These are phyloP conservation scores for Kuraishia cidri DNA, from an alignment of 805 yeast species.

Conservation along the genomic window DNA sequence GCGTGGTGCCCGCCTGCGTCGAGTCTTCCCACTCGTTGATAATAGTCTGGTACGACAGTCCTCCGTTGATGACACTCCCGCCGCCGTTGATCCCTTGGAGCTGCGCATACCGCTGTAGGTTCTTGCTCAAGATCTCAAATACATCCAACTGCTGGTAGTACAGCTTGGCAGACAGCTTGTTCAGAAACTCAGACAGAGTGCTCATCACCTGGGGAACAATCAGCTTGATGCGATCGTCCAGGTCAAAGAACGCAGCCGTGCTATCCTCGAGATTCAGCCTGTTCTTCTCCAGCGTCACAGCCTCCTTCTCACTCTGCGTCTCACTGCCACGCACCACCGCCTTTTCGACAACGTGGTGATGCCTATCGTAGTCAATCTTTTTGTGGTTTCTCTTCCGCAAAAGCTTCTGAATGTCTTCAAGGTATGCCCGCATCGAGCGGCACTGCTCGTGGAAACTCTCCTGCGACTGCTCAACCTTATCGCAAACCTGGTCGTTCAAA, in stretches of 20 bases:
- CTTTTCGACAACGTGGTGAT: constrained; percentile 27
- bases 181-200: constrained; percentile 39
- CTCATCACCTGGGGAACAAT: constrained; percentile 36
- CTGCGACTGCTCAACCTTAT: constrained; percentile 11
- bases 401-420: constrained; percentile 27
- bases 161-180: constrained; percentile 26
- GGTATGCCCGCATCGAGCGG: constrained; percentile 26
- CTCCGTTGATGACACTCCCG: too few relatives aligned
- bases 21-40: constrained; percentile 28
- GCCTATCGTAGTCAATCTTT: constrained; percentile 29
- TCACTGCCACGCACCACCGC: constrained; percentile 16
- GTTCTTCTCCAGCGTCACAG: constrained; percentile 19
- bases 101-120: constrained; percentile 16
- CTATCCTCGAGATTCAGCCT: constrained; percentile 22
- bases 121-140: constrained; percentile 19
- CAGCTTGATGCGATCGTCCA: constrained; percentile 29
- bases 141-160: constrained; percentile 28
- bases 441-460: constrained; percentile 23
- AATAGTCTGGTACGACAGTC: constrained; percentile 25
- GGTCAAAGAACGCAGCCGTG: constrained; percentile 19
- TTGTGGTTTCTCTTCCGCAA: constrained; percentile 35
- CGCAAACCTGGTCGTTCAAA: constrained; percentile 13
- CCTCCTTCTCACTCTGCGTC: constrained; percentile 28
- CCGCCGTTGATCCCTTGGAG: constrained; percentile 25
- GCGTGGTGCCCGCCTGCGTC: constrained; percentile 24